Conservation (phyloP, 805 yeast genomes). For the Ogataea ganodermae region DNA sequence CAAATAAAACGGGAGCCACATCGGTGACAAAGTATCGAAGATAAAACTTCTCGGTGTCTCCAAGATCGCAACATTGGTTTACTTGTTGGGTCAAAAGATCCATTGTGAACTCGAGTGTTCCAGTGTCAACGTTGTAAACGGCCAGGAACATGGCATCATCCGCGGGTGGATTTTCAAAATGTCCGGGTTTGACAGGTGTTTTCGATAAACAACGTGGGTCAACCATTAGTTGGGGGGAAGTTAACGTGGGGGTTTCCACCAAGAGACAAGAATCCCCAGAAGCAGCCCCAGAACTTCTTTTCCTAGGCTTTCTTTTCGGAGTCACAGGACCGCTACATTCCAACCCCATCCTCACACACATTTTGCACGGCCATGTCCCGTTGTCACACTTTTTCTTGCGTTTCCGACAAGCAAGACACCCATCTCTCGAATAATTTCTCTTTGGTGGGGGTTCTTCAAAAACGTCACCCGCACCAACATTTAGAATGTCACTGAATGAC, state of each 20-base stretch:
- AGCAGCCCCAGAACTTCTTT: not conserved
- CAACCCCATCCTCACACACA: constrained; percentile 18
- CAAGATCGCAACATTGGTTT: constrained; percentile 8
- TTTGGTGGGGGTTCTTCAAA: constrained; percentile 1
- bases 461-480: not conserved
- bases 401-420: constrained; percentile 28
- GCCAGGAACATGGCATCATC: not conserved
- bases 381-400: constrained; percentile 33
- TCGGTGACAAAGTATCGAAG: constrained; percentile 29
- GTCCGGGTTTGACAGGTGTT: not conserved
- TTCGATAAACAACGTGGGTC: constrained; percentile 2
- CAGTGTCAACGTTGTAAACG: not conserved
- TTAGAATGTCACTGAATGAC: not conserved
- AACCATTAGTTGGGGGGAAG: not conserved
- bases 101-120: not conserved
- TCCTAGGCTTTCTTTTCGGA: not conserved
- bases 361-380: constrained; percentile 26
- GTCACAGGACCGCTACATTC: constrained; percentile 17
- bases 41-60: constrained; percentile 25
- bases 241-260: not conserved
- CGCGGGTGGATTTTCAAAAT: not conserved
- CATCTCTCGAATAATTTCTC: constrained; percentile 17
- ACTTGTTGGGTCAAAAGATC: constrained; percentile 5
- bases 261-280: not conserved
- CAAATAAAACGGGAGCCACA: constrained; percentile 30